A percentile compares a stretch with the other conserved stretches of the same genome.
These are phyloP conservation scores for Vaccinium myrtillus DNA, from an alignment of 148 eudicot genomes.

Conservation along the genomic window DNA sequence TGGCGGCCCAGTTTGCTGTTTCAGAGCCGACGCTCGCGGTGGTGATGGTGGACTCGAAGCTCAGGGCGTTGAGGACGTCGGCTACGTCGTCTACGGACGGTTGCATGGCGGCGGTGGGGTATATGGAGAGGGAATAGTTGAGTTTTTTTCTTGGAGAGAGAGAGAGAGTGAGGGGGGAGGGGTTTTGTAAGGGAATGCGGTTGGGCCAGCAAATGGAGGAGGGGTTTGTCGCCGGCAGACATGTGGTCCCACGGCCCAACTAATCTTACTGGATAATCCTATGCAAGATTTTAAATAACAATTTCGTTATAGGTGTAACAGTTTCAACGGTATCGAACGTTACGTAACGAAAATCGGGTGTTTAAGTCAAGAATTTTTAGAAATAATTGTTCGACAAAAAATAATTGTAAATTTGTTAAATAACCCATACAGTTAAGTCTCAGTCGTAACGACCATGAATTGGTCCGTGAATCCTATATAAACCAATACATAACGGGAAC, in stretches of 20 bases:
- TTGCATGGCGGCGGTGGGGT: conserved; percentile 30
- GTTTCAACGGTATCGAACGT: too few relatives aligned
- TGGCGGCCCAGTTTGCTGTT: conserved; percentile 41
- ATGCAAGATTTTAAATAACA: too few relatives aligned
- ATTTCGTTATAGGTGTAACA: too few relatives aligned
- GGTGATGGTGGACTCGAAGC: conserved; percentile 47
- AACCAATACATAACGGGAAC: too few relatives aligned
- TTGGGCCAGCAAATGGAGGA: conserved; percentile 17
- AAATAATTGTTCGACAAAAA: too few relatives aligned
- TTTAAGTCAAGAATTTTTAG: too few relatives aligned
- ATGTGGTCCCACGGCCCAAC: background rate
- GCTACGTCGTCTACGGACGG: conserved; percentile 45
- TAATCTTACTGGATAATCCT: background rate
- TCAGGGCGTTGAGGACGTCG: conserved; percentile 68
- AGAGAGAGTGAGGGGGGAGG: background rate
- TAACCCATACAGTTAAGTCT: too few relatives aligned
- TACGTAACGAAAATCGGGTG: too few relatives aligned
- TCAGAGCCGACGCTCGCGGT: conserved; percentile 46
- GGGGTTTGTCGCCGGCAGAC: conserved; percentile 15
- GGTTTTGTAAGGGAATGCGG: background rate
- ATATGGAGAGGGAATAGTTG: background rate
- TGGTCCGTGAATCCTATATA: too few relatives aligned
- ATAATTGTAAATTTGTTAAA: too few relatives aligned
- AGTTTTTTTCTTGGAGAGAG: background rate
- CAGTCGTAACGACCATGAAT: too few relatives aligned